Evolutionary conservation across 306 rosid genomes (phyloP).

Genomic region (Trifolium pratense): DNA sequence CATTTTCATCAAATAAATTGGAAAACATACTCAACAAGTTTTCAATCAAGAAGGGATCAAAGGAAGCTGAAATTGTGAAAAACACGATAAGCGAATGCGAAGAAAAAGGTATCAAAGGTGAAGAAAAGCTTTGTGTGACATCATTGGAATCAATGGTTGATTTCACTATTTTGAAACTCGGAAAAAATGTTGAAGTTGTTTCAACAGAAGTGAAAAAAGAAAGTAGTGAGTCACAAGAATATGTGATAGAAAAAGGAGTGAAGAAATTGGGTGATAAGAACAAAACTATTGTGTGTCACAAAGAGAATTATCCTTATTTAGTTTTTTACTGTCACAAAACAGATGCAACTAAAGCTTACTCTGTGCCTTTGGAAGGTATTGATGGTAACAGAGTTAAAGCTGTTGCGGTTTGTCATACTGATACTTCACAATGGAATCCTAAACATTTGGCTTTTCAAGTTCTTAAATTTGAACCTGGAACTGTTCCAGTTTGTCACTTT

Average conservation of each 20-base stretch:
- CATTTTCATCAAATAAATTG: constrained; percentile 68
- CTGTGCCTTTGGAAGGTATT: constrained; percentile 18
- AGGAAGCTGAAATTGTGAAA: constrained; percentile 49
- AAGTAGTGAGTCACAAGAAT: constrained; percentile 46
- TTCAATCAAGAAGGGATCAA: constrained; percentile 53
- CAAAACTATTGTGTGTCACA: constrained; percentile 64
- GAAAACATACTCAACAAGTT: constrained; percentile 47
- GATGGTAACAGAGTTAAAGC: constrained; percentile 67
- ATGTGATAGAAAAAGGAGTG: constrained; percentile 44
- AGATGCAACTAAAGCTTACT: background rate
- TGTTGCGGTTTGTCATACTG: constrained; percentile 71
- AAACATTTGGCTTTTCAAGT: constrained; percentile 82
- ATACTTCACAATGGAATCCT: constrained; percentile 84
- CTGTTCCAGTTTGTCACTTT: constrained; percentile 77
- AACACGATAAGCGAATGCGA: constrained; percentile 65
- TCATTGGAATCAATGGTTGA: constrained; percentile 88
- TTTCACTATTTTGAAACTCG: constrained; percentile 66
- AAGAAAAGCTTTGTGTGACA: constrained; percentile 76
- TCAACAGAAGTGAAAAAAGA: constrained; percentile 72
- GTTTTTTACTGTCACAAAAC: constrained; percentile 84
- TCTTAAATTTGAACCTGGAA: constrained; percentile 78
- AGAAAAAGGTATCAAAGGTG: constrained; percentile 51
- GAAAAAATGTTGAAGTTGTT: constrained; percentile 51
- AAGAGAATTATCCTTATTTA: constrained; percentile 64
- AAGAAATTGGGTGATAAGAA: constrained; percentile 49